Conservation (phyloP, 768 basidiomycete genomes). For the Tulasnella sp. region DNA sequence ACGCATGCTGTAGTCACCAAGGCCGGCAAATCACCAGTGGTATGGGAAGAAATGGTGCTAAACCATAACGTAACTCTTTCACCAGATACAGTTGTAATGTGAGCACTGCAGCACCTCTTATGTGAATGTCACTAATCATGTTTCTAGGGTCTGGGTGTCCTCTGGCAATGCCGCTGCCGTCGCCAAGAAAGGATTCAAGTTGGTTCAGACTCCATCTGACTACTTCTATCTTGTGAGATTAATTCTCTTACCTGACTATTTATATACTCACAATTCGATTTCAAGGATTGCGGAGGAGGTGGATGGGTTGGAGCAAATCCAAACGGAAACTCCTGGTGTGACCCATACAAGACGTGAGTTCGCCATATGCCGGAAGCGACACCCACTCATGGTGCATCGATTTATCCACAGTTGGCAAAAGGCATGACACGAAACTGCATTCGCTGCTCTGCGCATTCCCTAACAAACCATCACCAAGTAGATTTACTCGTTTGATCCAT, state of each 20-base stretch:
- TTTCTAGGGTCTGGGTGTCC: constrained; percentile 56
- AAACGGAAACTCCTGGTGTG: constrained; percentile 40
- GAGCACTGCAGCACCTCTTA: constrained; percentile 18
- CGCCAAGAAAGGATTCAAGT: constrained; percentile 42
- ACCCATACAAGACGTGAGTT: constrained; percentile 12
- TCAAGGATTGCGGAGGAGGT: constrained; percentile 54
- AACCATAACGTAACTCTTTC: constrained; percentile 37
- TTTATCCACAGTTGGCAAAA: no score
- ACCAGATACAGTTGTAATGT: constrained; percentile 48
- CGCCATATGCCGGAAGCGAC: no score
- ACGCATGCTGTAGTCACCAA: constrained; percentile 44
- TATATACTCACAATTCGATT: not conserved
- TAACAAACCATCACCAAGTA: no score
- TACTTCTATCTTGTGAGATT: constrained; percentile 59
- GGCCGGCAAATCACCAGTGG: constrained; percentile 59
- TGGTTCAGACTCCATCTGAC: constrained; percentile 59
- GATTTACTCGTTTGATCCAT: constrained; percentile 61
- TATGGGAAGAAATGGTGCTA: constrained; percentile 74
- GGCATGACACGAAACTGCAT: no score
- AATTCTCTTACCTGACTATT: not conserved
- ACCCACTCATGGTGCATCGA: no score
- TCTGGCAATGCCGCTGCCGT: constrained; percentile 47
- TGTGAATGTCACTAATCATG: constrained; percentile 4
- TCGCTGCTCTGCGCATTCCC: no score
- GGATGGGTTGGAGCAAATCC: constrained; percentile 47